These are phyloP conservation scores for Neospora caninum DNA, from an alignment of 169 alveolate species.

Conservation along the genomic window DNA sequence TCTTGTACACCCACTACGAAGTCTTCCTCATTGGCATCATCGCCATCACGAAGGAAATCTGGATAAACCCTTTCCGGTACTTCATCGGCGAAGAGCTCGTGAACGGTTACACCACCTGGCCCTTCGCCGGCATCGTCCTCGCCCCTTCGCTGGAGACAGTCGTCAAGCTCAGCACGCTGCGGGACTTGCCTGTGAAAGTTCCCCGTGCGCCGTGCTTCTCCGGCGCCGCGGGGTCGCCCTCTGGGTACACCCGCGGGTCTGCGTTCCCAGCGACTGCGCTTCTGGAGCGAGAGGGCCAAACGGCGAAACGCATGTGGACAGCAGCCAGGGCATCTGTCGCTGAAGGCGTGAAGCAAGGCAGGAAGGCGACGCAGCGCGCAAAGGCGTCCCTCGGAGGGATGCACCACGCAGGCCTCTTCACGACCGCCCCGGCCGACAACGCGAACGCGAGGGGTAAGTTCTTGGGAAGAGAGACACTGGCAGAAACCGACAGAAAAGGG, in stretches of 20 bases:
- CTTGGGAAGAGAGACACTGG: not conserved
- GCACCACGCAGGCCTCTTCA: not conserved
- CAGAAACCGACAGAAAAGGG: not conserved
- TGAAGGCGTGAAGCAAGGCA: too few species aligned
- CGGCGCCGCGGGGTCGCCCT: not conserved
- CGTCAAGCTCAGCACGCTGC: slow-evolving; percentile 36
- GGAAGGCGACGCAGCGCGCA: too few species aligned
- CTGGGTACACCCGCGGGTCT: not conserved
- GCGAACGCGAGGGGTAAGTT: not conserved
- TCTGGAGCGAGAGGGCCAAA: not conserved
- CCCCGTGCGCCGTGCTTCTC: slow-evolving; percentile 8
- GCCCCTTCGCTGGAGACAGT: slow-evolving; percentile 62
- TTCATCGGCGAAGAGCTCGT: slow-evolving; percentile 57
- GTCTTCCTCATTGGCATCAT: slow-evolving; percentile 59
- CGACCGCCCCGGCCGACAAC: not conserved
- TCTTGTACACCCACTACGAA: slow-evolving; percentile 44
- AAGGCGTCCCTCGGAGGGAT: too few species aligned
- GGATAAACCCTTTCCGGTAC: slow-evolving; percentile 50
- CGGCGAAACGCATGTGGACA: not conserved
- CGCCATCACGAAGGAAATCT: slow-evolving; percentile 27
- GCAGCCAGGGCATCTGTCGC: not conserved
- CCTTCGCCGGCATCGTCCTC: slow-evolving; percentile 60
- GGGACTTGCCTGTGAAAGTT: slow-evolving; percentile 14
- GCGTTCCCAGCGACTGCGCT: not conserved
- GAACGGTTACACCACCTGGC: slow-evolving; percentile 19